Evolutionary conservation across 2,329 filamentous ascomycete species (phyloP).

Genomic region (Colletotrichum graminicola): DNA sequence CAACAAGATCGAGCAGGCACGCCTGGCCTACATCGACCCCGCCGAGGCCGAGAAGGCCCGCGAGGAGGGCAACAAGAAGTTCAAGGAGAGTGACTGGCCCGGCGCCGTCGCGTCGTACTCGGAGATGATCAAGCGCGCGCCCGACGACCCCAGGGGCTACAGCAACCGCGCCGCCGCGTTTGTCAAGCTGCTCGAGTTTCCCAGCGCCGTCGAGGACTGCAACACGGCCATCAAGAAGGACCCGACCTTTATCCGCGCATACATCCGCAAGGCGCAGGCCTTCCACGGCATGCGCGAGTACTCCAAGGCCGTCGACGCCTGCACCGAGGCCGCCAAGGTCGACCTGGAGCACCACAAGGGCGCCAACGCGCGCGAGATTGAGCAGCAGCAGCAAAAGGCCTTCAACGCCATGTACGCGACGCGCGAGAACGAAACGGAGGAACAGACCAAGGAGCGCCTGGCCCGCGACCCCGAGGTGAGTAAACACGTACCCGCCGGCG

Average conservation of each 20-base stretch:
- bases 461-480: conserved; percentile 90
- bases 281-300: conserved; percentile 99
- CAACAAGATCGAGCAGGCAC: conserved; percentile 80
- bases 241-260: conserved; percentile 91
- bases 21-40: conserved; percentile 86
- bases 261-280: conserved; percentile 95
- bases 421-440: conserved; percentile 94
- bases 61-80: conserved; percentile 94
- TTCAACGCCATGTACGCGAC: conserved; percentile 89
- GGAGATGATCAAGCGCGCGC: conserved; percentile 97
- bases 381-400: conserved; percentile 94
- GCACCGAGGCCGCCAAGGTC: conserved; percentile 81
- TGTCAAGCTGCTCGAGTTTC: conserved; percentile 96
- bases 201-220: conserved; percentile 92
- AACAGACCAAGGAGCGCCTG: conserved; percentile 92
- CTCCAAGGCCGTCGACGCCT: conserved; percentile 92
- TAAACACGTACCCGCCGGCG: conserved; percentile 33
- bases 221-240: conserved; percentile 92
- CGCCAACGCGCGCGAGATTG: conserved; percentile 91
- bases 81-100: conserved; percentile 97
- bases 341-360: conserved; percentile 77
- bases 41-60: conserved; percentile 95
- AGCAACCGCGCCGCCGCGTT: conserved; percentile 97
- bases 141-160: conserved; percentile 92
- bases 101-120: conserved; percentile 93